phyloP scores from a whole-genome alignment of 495 filamentous ascomycete species.

The Cetradonia linearis region DNA sequence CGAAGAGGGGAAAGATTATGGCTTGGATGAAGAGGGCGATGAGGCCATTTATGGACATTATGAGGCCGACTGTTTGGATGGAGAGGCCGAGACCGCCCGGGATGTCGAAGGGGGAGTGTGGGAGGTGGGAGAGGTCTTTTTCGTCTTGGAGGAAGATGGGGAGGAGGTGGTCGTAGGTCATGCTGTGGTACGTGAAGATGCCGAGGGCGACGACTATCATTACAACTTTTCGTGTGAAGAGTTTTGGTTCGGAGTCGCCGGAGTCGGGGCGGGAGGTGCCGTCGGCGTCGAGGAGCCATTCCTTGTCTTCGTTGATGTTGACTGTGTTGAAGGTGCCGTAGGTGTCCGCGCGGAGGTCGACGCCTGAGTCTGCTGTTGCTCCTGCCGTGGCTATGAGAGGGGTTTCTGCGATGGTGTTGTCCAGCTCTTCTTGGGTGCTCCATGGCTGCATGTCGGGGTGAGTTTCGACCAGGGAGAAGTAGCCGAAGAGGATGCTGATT shows the following conservation, averaged over 20 bases:
- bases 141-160: slow-evolving; percentile 78
- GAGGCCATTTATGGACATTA: slow-evolving; percentile 69
- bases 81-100: slow-evolving; percentile 67
- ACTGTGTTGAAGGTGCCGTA: slow-evolving; percentile 69
- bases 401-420: slow-evolving; percentile 50
- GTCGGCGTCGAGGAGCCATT: slow-evolving; percentile 41
- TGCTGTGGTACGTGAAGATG: slow-evolving; percentile 80
- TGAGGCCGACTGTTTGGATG: slow-evolving; percentile 60
- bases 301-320: slow-evolving; percentile 38
- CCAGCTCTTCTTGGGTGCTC: slow-evolving; percentile 41
- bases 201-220: slow-evolving; percentile 63
- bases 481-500: slow-evolving; percentile 63
- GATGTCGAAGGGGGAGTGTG: slow-evolving; percentile 43
- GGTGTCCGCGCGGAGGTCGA: slow-evolving; percentile 61
- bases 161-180: slow-evolving; percentile 77
- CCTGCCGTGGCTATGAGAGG: slow-evolving; percentile 63
- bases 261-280: slow-evolving; percentile 33
- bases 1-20: slow-evolving; percentile 60
- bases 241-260: slow-evolving; percentile 30
- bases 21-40: slow-evolving; percentile 74
- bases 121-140: slow-evolving; percentile 25
- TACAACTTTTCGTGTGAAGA: slow-evolving; percentile 55
- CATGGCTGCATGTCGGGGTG: slow-evolving; percentile 67
- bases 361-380: slow-evolving; percentile 55
- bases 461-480: slow-evolving; percentile 65